These are phyloP conservation scores for Artemisia princeps DNA, from an alignment of 140 eudicot genomes.

Conservation along the genomic window DNA sequence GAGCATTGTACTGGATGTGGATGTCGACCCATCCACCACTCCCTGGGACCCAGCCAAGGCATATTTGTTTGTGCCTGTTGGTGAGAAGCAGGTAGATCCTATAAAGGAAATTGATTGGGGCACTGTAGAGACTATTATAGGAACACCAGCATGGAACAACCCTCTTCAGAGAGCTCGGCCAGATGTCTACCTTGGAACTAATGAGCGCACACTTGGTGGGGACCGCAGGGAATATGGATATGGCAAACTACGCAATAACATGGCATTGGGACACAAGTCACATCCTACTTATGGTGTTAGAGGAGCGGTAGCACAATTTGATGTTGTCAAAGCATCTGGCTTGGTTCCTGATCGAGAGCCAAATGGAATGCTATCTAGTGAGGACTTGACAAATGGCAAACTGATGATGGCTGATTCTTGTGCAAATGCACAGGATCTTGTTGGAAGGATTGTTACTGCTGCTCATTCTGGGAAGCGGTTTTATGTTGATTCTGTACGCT, in stretches of 20 bases:
- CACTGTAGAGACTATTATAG: slow-evolving; percentile 40
- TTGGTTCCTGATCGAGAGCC: slow-evolving; percentile 58
- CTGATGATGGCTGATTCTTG: slow-evolving; percentile 82
- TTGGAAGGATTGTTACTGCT: slow-evolving; percentile 91
- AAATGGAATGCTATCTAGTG: slow-evolving; percentile 18
- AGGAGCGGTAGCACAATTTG: slow-evolving; percentile 94
- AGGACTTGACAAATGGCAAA: slow-evolving; percentile 42
- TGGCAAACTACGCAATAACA: slow-evolving; percentile 74
- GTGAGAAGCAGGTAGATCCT: slow-evolving; percentile 30
- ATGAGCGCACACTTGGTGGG: slow-evolving; percentile 88
- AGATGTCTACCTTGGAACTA: slow-evolving; percentile 93
- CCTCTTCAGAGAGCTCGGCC: slow-evolving; percentile 97
- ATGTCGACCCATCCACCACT: slow-evolving; percentile 92
- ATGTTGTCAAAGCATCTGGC: slow-evolving; percentile 91
- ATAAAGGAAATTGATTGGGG: slow-evolving; percentile 66
- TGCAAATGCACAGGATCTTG: slow-evolving; percentile 53
- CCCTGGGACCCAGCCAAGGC: slow-evolving; percentile 98
- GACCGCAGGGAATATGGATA: slow-evolving; percentile 94
- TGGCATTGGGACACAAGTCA: slow-evolving; percentile 65
- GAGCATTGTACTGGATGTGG: slow-evolving; percentile 98
- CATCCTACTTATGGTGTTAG: slow-evolving; percentile 97
- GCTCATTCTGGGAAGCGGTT: slow-evolving; percentile 99
- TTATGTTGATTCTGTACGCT: slow-evolving; percentile 80
- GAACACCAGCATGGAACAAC: slow-evolving; percentile 75
- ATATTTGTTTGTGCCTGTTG: slow-evolving; percentile 70